Evolutionary conservation across 768 basidiomycete genomes (phyloP), one percentile per base, ranked within the genome.

Genomic region (Boletus rubroflammeus): DNA sequence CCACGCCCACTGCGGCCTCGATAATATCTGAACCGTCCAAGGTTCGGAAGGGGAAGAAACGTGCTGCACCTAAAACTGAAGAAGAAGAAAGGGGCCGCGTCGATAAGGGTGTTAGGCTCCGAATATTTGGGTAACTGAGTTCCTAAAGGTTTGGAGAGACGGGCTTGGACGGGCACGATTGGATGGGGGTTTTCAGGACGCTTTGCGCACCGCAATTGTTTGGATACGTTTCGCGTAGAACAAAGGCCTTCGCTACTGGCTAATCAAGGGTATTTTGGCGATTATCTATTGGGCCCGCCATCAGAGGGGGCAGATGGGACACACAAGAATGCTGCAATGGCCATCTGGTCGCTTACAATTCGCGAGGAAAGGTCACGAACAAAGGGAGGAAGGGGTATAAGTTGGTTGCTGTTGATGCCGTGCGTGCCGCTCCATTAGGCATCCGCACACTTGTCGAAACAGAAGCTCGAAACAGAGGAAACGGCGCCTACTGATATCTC

Each of bases 371-470:
- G 7, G 50, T 54, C 53, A 47, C 45, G 0, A 62, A 2, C 32
- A 64, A 25, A 5, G 64, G 64, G 0, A 62, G 6, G 2, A 66
- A 21, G n/a, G 61, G 62, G 1, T 48, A 23, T 5, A 67, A 67
- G 53, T 72, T 72, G 5, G 72, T 62, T 23, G 63, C 58, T 52
- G 65, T 72, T 34, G 77, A 44, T 36, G 81, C 84, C 34, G 76
- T 73, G 51, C 76, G 77, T 0, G 81, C 80, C 10, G 81, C 79
- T 23, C 75, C 72, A 45, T 72, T 76, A 0, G 82, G 81, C 2
- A 74, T 68, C 36, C 82, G 53, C 3, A 83, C 83, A 59, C 83
- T 83, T 4, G 82, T 77, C 13, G 85, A 86, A 38, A 69, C 73
- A 47, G 81, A 84, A 26, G 81, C 81, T 3, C 80, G 75, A 15